These are phyloP conservation scores for Carex littledalei DNA, from an alignment of 176 grass and related monocot species.

Conservation along the genomic window DNA sequence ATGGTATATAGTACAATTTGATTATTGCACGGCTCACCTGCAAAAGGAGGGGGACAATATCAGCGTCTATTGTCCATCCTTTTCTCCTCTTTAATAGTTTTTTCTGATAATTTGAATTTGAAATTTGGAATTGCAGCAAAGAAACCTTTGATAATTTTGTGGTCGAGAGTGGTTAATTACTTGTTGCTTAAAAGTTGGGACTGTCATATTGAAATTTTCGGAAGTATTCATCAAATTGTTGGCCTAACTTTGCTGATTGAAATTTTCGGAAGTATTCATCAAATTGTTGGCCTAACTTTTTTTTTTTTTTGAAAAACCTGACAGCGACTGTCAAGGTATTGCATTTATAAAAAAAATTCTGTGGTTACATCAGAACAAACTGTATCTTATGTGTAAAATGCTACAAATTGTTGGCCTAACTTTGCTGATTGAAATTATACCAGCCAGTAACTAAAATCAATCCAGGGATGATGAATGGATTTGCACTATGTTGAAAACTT, in stretches of 20 bases:
- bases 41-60: not conserved
- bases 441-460: not conserved
- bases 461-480: not conserved
- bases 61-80: not conserved
- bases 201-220: not conserved
- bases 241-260: not conserved
- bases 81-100: not conserved
- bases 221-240: not conserved
- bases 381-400: no score
- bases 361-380: no score
- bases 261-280: no score
- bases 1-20: not conserved
- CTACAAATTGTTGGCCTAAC: not conserved
- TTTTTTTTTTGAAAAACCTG: no score
- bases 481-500: not conserved
- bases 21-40: constrained; percentile 5
- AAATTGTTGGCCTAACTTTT: no score
- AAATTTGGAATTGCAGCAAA: not conserved
- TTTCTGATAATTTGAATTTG: not conserved
- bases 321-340: no score
- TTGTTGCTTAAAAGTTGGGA: not conserved
- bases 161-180: not conserved
- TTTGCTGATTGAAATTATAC: not conserved
- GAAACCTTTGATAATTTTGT: not conserved
- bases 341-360: no score